phyloP scores from a whole-genome alignment of 768 basidiomycete species.

The Glaciozyma martinii region DNA sequence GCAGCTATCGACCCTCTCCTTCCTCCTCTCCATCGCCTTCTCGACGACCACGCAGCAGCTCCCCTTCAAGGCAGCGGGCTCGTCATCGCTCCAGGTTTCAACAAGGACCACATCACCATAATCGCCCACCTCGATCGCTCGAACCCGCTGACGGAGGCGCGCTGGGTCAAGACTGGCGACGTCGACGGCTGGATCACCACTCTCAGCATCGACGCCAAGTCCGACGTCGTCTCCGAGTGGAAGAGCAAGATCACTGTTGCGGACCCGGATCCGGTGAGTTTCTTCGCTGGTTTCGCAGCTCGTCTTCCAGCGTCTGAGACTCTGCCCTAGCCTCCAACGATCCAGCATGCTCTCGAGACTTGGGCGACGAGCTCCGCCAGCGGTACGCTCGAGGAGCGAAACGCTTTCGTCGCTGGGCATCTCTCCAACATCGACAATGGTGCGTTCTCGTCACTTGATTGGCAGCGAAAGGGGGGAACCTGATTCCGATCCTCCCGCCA shows the following conservation, averaged over 20 bases:
- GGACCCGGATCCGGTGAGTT: slow-evolving; percentile 87
- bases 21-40: slow-evolving; percentile 25
- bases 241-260: slow-evolving; percentile 82
- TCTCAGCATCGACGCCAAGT: slow-evolving; percentile 23
- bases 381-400: slow-evolving; percentile 64
- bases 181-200: slow-evolving; percentile 80
- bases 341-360: slow-evolving; percentile 77
- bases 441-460: not conserved
- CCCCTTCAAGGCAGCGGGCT: slow-evolving; percentile 40
- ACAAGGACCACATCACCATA: not conserved
- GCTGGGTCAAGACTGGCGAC: slow-evolving; percentile 93
- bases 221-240: slow-evolving; percentile 49
- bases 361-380: slow-evolving; percentile 81
- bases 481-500: not conserved
- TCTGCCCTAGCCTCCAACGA: slow-evolving; percentile 66
- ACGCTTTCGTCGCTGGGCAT: slow-evolving; percentile 80
- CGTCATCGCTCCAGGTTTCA: slow-evolving; percentile 49
- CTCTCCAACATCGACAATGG: slow-evolving; percentile 71
- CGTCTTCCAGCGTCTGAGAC: slow-evolving; percentile 4
- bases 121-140: slow-evolving; percentile 57
- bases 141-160: slow-evolving; percentile 84
- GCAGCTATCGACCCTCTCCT: slow-evolving; percentile 8
- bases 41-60: not conserved
- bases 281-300: not conserved
- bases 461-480: not conserved